Evolutionary conservation across 331 rosid species (phyloP), one percentile per base, ranked within the genome.

Genomic region (Acacia concinna): DNA sequence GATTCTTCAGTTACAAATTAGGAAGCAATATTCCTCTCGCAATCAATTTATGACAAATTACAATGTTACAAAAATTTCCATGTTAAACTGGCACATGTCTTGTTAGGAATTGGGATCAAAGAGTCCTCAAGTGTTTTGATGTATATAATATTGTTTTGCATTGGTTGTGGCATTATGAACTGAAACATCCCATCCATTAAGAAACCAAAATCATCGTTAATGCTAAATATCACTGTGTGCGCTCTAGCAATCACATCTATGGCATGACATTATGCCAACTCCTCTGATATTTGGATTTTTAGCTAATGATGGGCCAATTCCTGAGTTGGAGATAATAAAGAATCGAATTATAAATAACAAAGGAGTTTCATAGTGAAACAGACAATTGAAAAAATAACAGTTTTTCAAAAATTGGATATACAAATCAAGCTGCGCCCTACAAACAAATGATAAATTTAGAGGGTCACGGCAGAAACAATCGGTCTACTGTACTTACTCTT

Each of bases 401-500:
- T 63, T 66, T 56, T 64, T 65, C 83, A 91, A 88, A 88, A 84
- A 73, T 60, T 73, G 81, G 81, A 78, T 79, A 62, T 84, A 85
- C 78, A 83, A 71, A 74, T 66, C 49, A 71, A 71, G 74, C 71
- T 72, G 49, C 4, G 73, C 60, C 76, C 83, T 17, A 28, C 56
- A 23, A 40, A 41, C 14, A 70, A 17, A 49, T 43, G 59, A 44
- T 70, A 80, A 76, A 40, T 77, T 90, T 88, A 89, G 30, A 90
- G 83, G 23, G 97, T 79, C 31, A 90, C 81, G 23, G 94, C 88
- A 64, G 98, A 80, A 85, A 89, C 91, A 82, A 91, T 79, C 31
- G 94, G 93, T 90, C 97, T 86, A 62, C 81, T 86, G 76, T 86
- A 82, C 90, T 91, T 96, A 69, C 89, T 67, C 89, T 93, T 96